Percentiles rank a stretch among this genome's conserved stretches.
These are phyloP conservation scores for Coemansia sp. DNA, from an alignment of 192 early-diverging fungal genomes.

Conservation along the genomic window DNA sequence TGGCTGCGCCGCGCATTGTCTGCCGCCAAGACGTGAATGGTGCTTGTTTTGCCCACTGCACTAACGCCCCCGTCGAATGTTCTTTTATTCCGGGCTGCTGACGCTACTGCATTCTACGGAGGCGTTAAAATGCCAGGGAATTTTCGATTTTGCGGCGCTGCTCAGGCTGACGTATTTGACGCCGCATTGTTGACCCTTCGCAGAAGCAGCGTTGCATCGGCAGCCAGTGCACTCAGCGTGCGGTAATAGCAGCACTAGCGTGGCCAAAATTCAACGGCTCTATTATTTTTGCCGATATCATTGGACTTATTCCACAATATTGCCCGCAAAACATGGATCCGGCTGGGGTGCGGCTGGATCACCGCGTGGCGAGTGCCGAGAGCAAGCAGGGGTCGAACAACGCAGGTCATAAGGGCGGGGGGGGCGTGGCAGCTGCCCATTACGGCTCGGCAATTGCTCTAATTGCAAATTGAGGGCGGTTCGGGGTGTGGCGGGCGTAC, in stretches of 20 bases:
- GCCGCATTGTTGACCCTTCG: background rate
- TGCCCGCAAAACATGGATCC: too few relatives aligned
- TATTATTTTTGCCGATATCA: too few relatives aligned
- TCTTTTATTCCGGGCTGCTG: background rate
- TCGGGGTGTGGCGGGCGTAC: background rate
- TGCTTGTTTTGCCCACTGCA: background rate
- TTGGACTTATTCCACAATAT: too few relatives aligned
- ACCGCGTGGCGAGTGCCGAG: background rate
- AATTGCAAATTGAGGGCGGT: background rate
- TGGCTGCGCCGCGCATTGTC: constrained; percentile 1
- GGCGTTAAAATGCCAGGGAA: background rate
- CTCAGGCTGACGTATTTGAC: background rate
- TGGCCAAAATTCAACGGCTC: too few relatives aligned
- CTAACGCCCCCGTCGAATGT: background rate
- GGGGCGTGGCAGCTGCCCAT: background rate
- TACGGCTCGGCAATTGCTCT: background rate
- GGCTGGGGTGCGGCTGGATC: too few relatives aligned
- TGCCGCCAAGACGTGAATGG: background rate
- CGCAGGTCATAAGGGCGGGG: background rate
- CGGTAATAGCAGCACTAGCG: background rate
- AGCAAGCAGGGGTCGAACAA: background rate
- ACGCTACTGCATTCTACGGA: background rate
- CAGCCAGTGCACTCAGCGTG: background rate
- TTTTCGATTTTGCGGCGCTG: background rate
- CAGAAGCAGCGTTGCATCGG: background rate